Base-by-base conservation (phyloP, 2,329 filamentous ascomycete genomes). In the Nannizziopsis barbatae region DNA sequence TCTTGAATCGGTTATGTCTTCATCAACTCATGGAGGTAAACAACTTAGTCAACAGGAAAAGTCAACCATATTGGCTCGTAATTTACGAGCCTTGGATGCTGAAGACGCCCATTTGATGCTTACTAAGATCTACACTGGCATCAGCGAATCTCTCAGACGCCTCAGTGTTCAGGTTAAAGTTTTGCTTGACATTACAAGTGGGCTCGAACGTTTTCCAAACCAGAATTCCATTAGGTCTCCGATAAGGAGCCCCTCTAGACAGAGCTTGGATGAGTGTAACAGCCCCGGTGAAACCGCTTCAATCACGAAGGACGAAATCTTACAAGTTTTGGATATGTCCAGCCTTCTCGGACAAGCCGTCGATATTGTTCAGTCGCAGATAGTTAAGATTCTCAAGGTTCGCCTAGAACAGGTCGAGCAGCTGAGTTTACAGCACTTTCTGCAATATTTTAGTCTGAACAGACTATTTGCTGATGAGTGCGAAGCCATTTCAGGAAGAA, bases 141-240 rank as follows among this genome's bases (percentile, higher is more conserved):
- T 95, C 7, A 84, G 90, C 3, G 92, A 98, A 68, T 86, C 86
- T 2, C 65, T 98, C 42, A 76, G 92, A 49, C 77, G 92, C 58
- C 71, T 95, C 6, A 87, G 86, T 14, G 89, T 87, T 0, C 90
- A 96, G 62, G 84, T 92, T 48, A 98, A 98, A 64, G 81, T 96
- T 8, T 69, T 98, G n/a, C 74, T 98, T 8, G 92, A 98, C 64
- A 85, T 95, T 15, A 92, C 89, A 0, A 95, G 88, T 62, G 53
- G 50, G 15, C 27, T 55, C 12, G 52, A 43, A 9, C 51, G 41
- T 32, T 33, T 37, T 22, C 27, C 44, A 12, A 47, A 37, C 15
- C 20, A 46, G 17, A 27, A 45, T 20, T 39, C 44, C 3, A 39
- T 42, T 33, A 68, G 65, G 50, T 76, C 74, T 1, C 73, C 75